These are phyloP conservation scores for Starmerella sp. DNA, from an alignment of 805 yeast species.

Conservation along the genomic window DNA sequence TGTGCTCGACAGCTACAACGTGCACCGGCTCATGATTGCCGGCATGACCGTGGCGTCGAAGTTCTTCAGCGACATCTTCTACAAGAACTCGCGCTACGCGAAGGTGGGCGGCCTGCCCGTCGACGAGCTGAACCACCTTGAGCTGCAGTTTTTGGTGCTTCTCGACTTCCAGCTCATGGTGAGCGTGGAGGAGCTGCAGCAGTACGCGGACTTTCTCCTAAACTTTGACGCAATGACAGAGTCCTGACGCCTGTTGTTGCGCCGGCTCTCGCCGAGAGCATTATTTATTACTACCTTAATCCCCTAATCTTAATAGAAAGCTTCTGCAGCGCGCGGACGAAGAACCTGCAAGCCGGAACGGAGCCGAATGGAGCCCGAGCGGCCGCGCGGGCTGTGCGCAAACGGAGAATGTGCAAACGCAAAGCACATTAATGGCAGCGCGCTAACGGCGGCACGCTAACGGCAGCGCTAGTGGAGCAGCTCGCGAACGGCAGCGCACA, in stretches of 20 bases:
- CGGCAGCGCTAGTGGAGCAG: too few species aligned
- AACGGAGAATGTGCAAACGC: too few species aligned
- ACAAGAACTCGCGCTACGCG: conserved; percentile 87
- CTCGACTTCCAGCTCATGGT: conserved; percentile 81
- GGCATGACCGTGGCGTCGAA: conserved; percentile 94
- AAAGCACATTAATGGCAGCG: too few species aligned
- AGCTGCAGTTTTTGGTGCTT: conserved; percentile 72
- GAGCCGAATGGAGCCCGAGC: too few species aligned
- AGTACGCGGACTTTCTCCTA: conserved; percentile 75
- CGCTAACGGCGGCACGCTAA: too few species aligned
- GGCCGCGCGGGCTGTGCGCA: too few species aligned
- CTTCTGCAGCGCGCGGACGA: too few species aligned
- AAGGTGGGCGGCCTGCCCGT: conserved; percentile 68
- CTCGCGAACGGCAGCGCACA: too few species aligned
- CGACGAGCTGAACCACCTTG: conserved; percentile 75
- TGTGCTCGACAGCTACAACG: conserved; percentile 92
- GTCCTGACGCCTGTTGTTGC: background rate
- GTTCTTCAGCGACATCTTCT: conserved; percentile 64
- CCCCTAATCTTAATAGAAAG: background rate
- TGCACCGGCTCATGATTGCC: conserved; percentile 84
- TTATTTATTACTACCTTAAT: background rate
- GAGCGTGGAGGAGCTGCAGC: conserved; percentile 78
- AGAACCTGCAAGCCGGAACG: background rate
- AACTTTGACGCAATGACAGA: conserved; percentile 33
- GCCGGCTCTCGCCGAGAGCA: background rate